Evolutionary conservation across 1,284 basidiomycete species (phyloP).

Genomic region (Prillingera fragicola): DNA sequence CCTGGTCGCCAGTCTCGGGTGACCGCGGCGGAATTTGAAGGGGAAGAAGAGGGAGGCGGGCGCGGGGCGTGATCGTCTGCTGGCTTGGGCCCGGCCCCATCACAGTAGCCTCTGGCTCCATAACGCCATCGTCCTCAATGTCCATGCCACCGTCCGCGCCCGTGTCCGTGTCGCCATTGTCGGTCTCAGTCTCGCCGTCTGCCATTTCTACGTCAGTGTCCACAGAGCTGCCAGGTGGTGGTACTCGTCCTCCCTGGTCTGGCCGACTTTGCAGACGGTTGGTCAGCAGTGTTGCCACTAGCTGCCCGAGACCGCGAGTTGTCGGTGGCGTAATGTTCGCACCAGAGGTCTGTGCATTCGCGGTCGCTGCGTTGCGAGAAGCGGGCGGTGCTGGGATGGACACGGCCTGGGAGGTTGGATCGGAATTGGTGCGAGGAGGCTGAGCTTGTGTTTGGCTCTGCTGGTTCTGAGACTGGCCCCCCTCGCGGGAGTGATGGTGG

Average conservation of each 20-base stretch:
- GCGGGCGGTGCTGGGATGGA: background rate
- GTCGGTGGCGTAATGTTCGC: background rate
- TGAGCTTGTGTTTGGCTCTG: constrained; percentile 1
- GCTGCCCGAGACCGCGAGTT: constrained; percentile 2
- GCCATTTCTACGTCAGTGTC: constrained; percentile 47
- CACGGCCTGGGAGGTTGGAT: background rate
- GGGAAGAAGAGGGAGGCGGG: constrained; percentile 27
- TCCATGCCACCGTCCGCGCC: constrained; percentile 30
- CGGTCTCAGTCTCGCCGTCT: constrained; percentile 38
- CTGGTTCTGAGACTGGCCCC: background rate
- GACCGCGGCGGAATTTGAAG: constrained; percentile 32
- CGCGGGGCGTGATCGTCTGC: constrained; percentile 36
- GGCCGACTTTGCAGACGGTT: constrained; percentile 6
- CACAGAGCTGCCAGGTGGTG: constrained; percentile 2
- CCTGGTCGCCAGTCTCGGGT: constrained; percentile 15
- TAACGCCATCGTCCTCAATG: constrained; percentile 7
- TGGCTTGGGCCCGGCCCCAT: constrained; percentile 8
- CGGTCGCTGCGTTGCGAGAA: background rate
- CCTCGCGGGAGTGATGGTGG: constrained; percentile 2
- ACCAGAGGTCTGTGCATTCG: background rate
- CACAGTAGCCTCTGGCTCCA: background rate
- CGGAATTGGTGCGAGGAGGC: background rate
- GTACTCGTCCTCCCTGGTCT: background rate
- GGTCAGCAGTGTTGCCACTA: background rate
- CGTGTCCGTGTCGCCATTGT: constrained; percentile 35